Percentiles rank a stretch among this genome's conserved stretches.
phyloP scores from a whole-genome alignment of 2,329 filamentous ascomycete species.

The Diaporthe eres region DNA sequence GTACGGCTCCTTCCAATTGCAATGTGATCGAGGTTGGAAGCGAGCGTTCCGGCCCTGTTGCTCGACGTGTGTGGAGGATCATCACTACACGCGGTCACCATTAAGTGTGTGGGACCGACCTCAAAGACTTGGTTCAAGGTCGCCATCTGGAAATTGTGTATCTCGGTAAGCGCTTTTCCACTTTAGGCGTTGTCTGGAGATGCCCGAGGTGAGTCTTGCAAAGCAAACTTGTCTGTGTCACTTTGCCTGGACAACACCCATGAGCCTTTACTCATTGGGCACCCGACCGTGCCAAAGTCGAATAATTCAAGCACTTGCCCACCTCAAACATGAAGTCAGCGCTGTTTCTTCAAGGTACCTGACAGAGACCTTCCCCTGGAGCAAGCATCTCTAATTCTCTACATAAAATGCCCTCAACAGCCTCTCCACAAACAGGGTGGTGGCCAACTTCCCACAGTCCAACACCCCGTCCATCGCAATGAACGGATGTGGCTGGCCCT shows the following conservation, averaged over 20 bases:
- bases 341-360: no score
- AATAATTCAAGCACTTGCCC: not conserved
- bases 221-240: not conserved
- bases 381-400: constrained; percentile 23
- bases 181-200: not conserved
- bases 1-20: not conserved
- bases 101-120: not conserved
- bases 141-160: no score
- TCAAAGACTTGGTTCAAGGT: not conserved
- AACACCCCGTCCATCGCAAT: constrained; percentile 70
- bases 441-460: constrained; percentile 63
- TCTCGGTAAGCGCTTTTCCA: no score
- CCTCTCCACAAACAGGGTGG: constrained; percentile 54
- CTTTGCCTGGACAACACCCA: not conserved
- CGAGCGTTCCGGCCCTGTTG: not conserved
- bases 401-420: constrained; percentile 40
- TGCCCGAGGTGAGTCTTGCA: not conserved
- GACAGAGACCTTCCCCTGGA: no score
- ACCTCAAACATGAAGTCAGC: not conserved
- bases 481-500: constrained; percentile 71
- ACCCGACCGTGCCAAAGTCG: not conserved
- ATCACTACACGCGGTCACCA: no score
- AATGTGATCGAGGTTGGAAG: not conserved
- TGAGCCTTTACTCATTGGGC: not conserved
- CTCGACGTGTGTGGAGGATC: not conserved